These are phyloP conservation scores for Antitrichia curtipendula DNA, from an alignment of 225 moss, liverwort and hornwort species.

Conservation along the genomic window DNA sequence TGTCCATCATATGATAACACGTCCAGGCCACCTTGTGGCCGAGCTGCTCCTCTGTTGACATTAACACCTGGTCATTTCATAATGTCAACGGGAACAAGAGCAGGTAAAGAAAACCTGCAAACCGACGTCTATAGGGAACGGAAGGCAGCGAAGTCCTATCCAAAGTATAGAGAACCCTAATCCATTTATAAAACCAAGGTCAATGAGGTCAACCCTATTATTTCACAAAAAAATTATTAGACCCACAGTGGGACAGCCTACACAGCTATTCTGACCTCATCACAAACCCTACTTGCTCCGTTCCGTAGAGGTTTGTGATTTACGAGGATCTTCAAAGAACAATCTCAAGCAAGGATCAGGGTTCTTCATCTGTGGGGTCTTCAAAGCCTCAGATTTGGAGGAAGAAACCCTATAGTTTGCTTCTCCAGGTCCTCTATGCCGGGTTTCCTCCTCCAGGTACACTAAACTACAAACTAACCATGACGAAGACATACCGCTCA, in stretches of 20 bases:
- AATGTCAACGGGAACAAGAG: background rate
- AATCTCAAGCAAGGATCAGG: background rate
- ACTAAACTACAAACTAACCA: background rate
- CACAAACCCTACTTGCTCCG: background rate
- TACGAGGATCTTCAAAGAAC: background rate
- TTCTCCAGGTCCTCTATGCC: background rate
- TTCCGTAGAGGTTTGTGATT: background rate
- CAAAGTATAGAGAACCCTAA: background rate
- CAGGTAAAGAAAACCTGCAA: background rate
- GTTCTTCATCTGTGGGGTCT: background rate
- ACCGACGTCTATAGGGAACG: background rate
- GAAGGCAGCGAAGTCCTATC: background rate
- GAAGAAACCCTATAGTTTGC: background rate
- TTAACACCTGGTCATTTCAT: background rate
- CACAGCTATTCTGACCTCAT: background rate
- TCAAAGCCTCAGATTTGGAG: background rate
- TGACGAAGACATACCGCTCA: background rate
- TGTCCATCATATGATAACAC: constrained; percentile 20
- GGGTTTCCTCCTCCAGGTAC: background rate
- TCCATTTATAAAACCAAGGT: background rate
- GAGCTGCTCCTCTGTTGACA: constrained; percentile 16
- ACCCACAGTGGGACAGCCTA: background rate
- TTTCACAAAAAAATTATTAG: background rate
- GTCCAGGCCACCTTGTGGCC: constrained; percentile 1
- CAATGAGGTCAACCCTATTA: background rate